phyloP scores from a whole-genome alignment of 768 basidiomycete species.

The Boletus patriciae region DNA sequence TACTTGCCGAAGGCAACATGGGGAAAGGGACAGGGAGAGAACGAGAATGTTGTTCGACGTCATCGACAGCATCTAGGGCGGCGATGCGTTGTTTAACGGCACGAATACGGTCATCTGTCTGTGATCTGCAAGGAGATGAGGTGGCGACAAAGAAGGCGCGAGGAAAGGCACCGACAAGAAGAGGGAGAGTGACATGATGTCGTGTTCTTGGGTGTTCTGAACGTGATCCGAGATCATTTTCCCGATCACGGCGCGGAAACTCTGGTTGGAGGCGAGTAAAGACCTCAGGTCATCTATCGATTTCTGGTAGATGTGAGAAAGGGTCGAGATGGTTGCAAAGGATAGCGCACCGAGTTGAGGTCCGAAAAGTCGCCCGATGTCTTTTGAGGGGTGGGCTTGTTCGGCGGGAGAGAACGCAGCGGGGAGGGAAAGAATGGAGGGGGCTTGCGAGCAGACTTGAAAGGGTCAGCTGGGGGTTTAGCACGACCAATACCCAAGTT shows the following conservation, averaged over 20 bases:
- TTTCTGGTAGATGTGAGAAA: slow-evolving; percentile 20
- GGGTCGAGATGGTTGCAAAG: background rate
- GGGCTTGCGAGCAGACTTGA: slow-evolving; percentile 19
- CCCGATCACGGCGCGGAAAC: slow-evolving; percentile 18
- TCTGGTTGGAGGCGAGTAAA: slow-evolving; percentile 23
- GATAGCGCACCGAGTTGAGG: slow-evolving; percentile 13
- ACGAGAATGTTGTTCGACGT: background rate
- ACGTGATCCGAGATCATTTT: slow-evolving; percentile 28
- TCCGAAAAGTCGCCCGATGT: slow-evolving; percentile 12
- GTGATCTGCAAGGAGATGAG: slow-evolving; percentile 29
- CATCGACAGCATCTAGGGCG: slow-evolving; percentile 5
- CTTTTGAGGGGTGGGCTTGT: slow-evolving; percentile 12
- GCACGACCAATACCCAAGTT: slow-evolving; percentile 9
- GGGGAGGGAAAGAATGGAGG: background rate
- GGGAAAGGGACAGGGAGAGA: background rate
- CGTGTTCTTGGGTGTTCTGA: slow-evolving; percentile 25
- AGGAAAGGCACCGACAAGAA: slow-evolving; percentile 36
- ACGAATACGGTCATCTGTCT: slow-evolving; percentile 38
- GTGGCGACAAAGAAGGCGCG: background rate
- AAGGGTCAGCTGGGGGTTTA: slow-evolving; percentile 13
- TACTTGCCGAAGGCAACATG: background rate
- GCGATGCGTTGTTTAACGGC: slow-evolving; percentile 39
- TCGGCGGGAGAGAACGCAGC: background rate
- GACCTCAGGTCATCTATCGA: slow-evolving; percentile 30
- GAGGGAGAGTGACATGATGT: slow-evolving; percentile 43